These are phyloP conservation scores for Gossypium schwendimanii DNA, from an alignment of 441 rosid genomes.

Conservation along the genomic window DNA sequence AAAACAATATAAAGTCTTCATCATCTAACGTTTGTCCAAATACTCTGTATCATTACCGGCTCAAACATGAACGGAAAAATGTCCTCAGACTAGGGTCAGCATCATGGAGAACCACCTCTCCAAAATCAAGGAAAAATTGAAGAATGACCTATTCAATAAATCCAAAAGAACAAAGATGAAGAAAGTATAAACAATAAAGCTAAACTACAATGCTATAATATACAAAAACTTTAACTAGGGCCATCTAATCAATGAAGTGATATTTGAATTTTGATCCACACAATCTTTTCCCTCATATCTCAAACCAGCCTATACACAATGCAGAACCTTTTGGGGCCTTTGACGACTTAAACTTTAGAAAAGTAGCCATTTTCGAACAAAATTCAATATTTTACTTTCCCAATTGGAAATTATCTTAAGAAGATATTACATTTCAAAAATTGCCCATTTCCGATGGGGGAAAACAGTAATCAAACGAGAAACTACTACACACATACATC, in stretches of 20 bases:
- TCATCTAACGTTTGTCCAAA: not conserved
- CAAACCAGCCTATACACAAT: not conserved
- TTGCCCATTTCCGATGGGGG: not conserved
- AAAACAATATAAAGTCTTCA: not conserved
- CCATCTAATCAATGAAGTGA: not conserved
- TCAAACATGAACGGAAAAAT: slow-evolving; percentile 82
- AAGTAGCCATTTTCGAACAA: not conserved
- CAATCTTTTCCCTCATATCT: not conserved
- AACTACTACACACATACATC: not conserved
- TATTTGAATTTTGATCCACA: not conserved
- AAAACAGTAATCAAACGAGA: not conserved
- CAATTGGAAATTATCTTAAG: not conserved
- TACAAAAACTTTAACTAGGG: not conserved
- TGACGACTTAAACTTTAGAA: not conserved
- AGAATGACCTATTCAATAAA: slow-evolving; percentile 55
- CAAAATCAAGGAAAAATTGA: slow-evolving; percentile 81
- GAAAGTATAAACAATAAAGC: not conserved
- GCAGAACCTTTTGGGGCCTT: not conserved
- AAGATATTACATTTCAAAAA: not conserved
- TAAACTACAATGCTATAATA: not conserved
- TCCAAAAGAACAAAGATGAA: not conserved
- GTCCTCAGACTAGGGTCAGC: slow-evolving; percentile 77
- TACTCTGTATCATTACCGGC: slow-evolving; percentile 54
- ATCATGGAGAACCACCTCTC: slow-evolving; percentile 88
- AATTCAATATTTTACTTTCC: not conserved